These are phyloP conservation scores for Agapanthus africanus DNA, from an alignment of 106 monocot genomes.

Conservation along the genomic window DNA sequence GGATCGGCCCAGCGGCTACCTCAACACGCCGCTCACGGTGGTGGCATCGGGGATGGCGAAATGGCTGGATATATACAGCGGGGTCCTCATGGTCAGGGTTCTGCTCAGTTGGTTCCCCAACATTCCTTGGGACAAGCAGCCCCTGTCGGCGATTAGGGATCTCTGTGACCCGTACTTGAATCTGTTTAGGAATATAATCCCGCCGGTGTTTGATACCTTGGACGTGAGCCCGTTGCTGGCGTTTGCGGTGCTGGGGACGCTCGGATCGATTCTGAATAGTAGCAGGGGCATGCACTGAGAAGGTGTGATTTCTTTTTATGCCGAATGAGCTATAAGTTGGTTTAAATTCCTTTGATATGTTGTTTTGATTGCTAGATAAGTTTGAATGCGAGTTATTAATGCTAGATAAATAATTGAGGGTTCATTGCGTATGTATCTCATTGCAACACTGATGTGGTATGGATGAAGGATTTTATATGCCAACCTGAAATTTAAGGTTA, in stretches of 20 bases:
- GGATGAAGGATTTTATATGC: too few species aligned
- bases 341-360: too few species aligned
- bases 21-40: slow-evolving; percentile 66
- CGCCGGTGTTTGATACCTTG: slow-evolving; percentile 69
- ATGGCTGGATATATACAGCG: slow-evolving; percentile 83
- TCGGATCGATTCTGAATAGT: slow-evolving; percentile 64
- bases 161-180: slow-evolving; percentile 77
- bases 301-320: too few species aligned
- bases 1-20: slow-evolving; percentile 47
- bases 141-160: slow-evolving; percentile 73
- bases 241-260: slow-evolving; percentile 61
- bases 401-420: too few species aligned
- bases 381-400: too few species aligned
- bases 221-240: slow-evolving; percentile 79
- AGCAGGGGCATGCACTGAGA: slow-evolving; percentile 37
- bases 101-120: slow-evolving; percentile 90
- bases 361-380: too few species aligned
- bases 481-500: too few species aligned
- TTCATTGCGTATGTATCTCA: too few species aligned
- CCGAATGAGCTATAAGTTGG: too few species aligned
- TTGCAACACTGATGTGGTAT: too few species aligned
- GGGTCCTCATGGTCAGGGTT: slow-evolving; percentile 68
- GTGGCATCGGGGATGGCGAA: slow-evolving; percentile 61
- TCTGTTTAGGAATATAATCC: slow-evolving; percentile 71
- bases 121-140: slow-evolving; percentile 83